These are phyloP conservation scores for Phyllosticta citriasiana DNA, from an alignment of 2,329 filamentous ascomycete species.

Conservation along the genomic window DNA sequence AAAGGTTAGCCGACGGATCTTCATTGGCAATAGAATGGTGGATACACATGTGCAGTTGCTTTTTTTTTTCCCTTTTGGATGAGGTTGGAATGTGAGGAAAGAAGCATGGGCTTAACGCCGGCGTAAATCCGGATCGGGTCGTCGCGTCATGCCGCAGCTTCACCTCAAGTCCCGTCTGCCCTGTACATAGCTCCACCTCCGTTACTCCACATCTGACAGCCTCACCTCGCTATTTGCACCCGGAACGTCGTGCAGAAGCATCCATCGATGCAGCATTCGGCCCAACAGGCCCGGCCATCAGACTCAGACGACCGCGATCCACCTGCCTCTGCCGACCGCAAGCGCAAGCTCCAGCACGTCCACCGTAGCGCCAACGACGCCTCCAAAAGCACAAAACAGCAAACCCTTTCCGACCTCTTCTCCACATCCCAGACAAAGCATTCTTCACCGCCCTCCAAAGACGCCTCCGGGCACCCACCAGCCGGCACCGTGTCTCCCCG, in stretches of 20 bases:
- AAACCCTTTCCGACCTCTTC: conserved; percentile 37
- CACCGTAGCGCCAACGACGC: not conserved
- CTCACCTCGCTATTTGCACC: conserved; percentile 65
- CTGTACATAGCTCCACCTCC: not conserved
- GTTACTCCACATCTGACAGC: conserved; percentile 33
- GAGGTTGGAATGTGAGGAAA: not conserved
- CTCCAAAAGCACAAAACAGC: conserved; percentile 21
- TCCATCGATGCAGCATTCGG: conserved; percentile 9
- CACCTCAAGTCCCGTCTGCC: not conserved
- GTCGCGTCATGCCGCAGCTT: not conserved
- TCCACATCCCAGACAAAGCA: conserved; percentile 21
- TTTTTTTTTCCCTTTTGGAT: not conserved
- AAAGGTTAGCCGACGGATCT: not conserved
- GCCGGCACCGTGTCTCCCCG: conserved; percentile 18
- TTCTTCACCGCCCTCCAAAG: conserved; percentile 14
- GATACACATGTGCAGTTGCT: not conserved
- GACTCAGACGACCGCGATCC: conserved; percentile 3
- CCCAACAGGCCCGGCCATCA: conserved; percentile 6
- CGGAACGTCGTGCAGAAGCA: conserved; percentile 41
- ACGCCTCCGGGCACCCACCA: conserved; percentile 5
- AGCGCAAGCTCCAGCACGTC: conserved; percentile 11
- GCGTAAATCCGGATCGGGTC: not conserved
- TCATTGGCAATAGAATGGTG: not conserved
- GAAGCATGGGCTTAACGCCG: not conserved
- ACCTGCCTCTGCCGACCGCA: conserved; percentile 7